Percentiles rank a stretch among this genome's conserved stretches.
Conservation (phyloP, 1,139 yeast species). For the Candida sp. region DNA sequence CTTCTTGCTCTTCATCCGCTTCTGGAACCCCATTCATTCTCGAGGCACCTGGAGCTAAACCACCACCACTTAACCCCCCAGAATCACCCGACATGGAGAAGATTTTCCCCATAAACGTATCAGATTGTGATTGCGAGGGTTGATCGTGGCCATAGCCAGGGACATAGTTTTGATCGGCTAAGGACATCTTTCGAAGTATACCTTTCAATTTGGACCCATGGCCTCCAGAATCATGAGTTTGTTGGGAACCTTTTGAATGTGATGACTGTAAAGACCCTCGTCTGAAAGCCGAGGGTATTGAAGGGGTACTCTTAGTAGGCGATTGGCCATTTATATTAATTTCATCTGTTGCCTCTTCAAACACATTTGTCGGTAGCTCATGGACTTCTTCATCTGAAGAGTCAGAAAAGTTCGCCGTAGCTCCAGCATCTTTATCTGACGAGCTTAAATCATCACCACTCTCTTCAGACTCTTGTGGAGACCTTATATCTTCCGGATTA, state of each 20-base stretch:
- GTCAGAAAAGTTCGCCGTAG: slow-evolving; percentile 5
- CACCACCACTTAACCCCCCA: slow-evolving; percentile 38
- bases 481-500: slow-evolving; percentile 4
- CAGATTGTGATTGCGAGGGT: slow-evolving; percentile 25
- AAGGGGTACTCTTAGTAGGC: slow-evolving; percentile 2
- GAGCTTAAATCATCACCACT: slow-evolving; percentile 5
- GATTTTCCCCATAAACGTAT: slow-evolving; percentile 39
- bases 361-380: slow-evolving; percentile 1
- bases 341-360: slow-evolving; percentile 1
- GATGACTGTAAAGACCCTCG: slow-evolving; percentile 3
- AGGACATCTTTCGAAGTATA: slow-evolving; percentile 34
- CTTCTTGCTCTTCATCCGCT: slow-evolving; percentile 16
- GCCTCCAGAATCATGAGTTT: slow-evolving; percentile 7
- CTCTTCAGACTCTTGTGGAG: slow-evolving; percentile 1
- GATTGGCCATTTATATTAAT: slow-evolving; percentile 6
- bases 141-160: slow-evolving; percentile 13
- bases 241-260: slow-evolving; percentile 6
- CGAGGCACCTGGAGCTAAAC: slow-evolving; percentile 41
- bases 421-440: slow-evolving; percentile 3
- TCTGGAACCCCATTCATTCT: slow-evolving; percentile 16
- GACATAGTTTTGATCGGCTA: slow-evolving; percentile 28
- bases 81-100: slow-evolving; percentile 21
- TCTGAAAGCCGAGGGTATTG: slow-evolving; percentile 1
- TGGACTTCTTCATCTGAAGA: slow-evolving; percentile 9
- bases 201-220: slow-evolving; percentile 19